A percentile compares a stretch with the other conserved stretches of the same genome.
Evolutionary conservation across 2,329 filamentous ascomycete species (phyloP).

Genomic region (Calonectria pseudoturangicola): DNA sequence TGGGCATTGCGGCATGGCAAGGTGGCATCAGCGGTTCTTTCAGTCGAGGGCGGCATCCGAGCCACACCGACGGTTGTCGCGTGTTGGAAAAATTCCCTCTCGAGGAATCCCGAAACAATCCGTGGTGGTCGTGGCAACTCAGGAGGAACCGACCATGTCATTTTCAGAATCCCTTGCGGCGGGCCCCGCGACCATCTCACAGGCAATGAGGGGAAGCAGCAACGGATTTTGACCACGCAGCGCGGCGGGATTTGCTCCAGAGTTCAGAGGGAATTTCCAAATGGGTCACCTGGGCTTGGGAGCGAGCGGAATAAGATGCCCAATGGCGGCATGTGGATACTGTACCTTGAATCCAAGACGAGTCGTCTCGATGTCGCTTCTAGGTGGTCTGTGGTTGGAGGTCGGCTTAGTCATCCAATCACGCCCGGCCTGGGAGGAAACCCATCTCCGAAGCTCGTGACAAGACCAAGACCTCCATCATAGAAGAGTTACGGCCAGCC

Average conservation of each 20-base stretch:
- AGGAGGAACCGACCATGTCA: conserved; percentile 36
- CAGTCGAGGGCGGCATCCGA: conserved; percentile 35
- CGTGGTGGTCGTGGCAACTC: conserved; percentile 38
- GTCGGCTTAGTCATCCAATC: conserved; percentile 51
- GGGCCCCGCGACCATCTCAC: conserved; percentile 19
- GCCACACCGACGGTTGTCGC: conserved; percentile 34
- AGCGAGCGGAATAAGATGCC: conserved; percentile 42
- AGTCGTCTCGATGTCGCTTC: conserved; percentile 51
- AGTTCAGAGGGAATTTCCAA: conserved; percentile 43
- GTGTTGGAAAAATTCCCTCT: conserved; percentile 41
- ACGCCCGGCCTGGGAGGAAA: conserved; percentile 1
- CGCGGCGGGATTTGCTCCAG: conserved; percentile 30
- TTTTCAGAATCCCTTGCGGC: conserved; percentile 32
- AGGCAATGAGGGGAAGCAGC: conserved; percentile 10
- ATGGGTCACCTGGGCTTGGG: conserved; percentile 34
- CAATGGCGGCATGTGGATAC: conserved; percentile 56
- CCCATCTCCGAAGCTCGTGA: conserved; percentile 20
- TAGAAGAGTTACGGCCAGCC: background rate
- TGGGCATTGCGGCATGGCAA: conserved; percentile 42
- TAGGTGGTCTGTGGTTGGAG: conserved; percentile 50
- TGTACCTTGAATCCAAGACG: conserved; percentile 44
- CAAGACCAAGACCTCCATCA: background rate
- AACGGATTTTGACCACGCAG: conserved; percentile 11
- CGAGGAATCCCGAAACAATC: conserved; percentile 38
- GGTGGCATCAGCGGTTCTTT: conserved; percentile 42